Conservation (phyloP, 208 protist species). For the Crithidia thermophila region DNA sequence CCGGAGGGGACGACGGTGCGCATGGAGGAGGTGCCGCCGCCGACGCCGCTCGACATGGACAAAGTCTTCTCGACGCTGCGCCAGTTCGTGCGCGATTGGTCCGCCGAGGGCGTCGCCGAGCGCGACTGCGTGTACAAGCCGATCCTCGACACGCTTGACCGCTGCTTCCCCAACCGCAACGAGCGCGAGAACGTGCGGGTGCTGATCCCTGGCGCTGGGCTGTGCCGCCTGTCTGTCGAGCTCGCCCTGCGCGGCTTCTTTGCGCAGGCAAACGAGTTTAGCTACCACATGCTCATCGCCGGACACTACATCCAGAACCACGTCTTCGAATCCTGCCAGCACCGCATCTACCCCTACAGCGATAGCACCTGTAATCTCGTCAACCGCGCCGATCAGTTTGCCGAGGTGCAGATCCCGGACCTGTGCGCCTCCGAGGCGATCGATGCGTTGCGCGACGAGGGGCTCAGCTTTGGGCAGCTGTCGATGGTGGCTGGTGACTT, state of each 20-base stretch:
- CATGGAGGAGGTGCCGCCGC: constrained; percentile 72
- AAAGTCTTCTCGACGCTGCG: constrained; percentile 96
- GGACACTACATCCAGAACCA: constrained; percentile 97
- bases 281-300: constrained; percentile 97
- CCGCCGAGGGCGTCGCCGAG: constrained; percentile 89
- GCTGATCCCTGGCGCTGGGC: constrained; percentile 87
- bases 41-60: constrained; percentile 89
- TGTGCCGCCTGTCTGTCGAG: constrained; percentile 96
- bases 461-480: constrained; percentile 79
- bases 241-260: constrained; percentile 92
- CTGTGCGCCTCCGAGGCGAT: constrained; percentile 84
- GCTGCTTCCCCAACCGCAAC: constrained; percentile 69
- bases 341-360: constrained; percentile 93
- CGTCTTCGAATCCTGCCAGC: constrained; percentile 71
- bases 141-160: constrained; percentile 83
- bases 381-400: constrained; percentile 88
- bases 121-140: constrained; percentile 90
- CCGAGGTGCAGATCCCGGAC: constrained; percentile 91
- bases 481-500: constrained; percentile 98
- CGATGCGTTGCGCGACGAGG: constrained; percentile 59
- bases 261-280: constrained; percentile 97
- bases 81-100: constrained; percentile 97
- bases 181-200: constrained; percentile 63
- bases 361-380: constrained; percentile 93
- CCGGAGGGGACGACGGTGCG: constrained; percentile 74